These are phyloP conservation scores for Rhizoclosmatium globosum DNA, from an alignment of 192 early-diverging fungal genomes.

Conservation along the genomic window DNA sequence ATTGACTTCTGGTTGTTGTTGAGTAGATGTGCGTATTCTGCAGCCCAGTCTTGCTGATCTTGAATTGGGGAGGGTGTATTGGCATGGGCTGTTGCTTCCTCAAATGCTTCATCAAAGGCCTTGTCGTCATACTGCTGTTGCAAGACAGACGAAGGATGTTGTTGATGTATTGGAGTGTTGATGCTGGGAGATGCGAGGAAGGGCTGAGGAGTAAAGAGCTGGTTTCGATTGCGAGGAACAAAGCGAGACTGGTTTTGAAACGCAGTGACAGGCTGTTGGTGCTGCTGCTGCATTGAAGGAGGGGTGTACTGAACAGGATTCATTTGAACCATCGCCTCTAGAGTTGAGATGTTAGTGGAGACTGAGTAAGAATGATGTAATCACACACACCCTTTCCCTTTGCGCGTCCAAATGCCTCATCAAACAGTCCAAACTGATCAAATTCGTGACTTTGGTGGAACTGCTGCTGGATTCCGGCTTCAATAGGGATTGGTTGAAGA, in stretches of 20 bases:
- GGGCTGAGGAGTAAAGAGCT: background rate
- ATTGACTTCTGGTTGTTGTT: conserved; percentile 34
- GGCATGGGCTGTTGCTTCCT: conserved; percentile 38
- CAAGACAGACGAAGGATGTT: background rate
- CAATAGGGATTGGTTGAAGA: background rate
- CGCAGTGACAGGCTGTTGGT: background rate
- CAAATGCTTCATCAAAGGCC: conserved; percentile 48
- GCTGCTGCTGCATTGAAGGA: background rate
- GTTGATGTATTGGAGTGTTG: background rate
- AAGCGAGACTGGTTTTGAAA: no score
- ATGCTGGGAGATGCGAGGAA: background rate
- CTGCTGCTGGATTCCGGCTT: background rate
- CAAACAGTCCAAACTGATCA: conserved; percentile 14
- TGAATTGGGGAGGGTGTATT: conserved; percentile 16
- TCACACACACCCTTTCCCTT: background rate
- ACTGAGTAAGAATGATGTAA: background rate
- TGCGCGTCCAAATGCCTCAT: conserved; percentile 14
- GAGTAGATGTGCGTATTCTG: conserved; percentile 56
- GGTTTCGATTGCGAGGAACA: background rate
- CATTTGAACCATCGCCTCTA: background rate
- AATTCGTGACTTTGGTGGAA: background rate
- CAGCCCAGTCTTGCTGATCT: conserved; percentile 57
- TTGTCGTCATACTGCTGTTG: background rate
- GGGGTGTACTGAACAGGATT: no score
- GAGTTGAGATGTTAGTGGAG: background rate